phyloP scores from a whole-genome alignment of 257 asterid genomes.

The Fraxinus quadrangulata region DNA sequence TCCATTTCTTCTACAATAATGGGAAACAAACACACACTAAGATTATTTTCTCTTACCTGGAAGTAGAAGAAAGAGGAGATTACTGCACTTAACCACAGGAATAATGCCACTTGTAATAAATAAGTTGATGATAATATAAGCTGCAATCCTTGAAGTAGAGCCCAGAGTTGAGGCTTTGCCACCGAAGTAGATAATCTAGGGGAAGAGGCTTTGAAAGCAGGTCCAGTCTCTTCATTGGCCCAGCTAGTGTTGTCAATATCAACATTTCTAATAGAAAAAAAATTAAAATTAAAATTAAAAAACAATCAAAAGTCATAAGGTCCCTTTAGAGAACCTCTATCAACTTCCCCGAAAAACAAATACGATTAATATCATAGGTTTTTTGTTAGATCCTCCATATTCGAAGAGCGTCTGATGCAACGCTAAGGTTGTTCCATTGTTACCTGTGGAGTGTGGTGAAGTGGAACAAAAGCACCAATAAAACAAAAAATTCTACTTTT shows the following conservation, averaged over 20 bases:
- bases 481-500: too few relatives aligned
- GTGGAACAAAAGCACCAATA: too few relatives aligned
- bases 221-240: slow-evolving; percentile 45
- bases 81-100: slow-evolving; percentile 91
- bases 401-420: neutral
- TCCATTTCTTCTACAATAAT: too few relatives aligned
- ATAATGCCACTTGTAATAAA: slow-evolving; percentile 76
- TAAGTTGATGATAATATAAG: slow-evolving; percentile 83
- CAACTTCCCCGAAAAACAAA: slow-evolving; percentile 2
- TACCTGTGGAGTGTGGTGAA: neutral
- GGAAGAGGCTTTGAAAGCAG: slow-evolving; percentile 45
- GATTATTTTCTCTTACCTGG: slow-evolving; percentile 55
- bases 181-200: slow-evolving; percentile 49
- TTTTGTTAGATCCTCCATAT: neutral
- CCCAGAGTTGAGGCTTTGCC: slow-evolving; percentile 70
- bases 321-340: slow-evolving; percentile 17
- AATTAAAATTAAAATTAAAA: slow-evolving; percentile 15
- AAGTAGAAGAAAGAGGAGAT: slow-evolving; percentile 96
- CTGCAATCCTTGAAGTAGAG: slow-evolving; percentile 79
- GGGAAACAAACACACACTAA: neutral
- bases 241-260: slow-evolving; percentile 43
- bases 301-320: slow-evolving; percentile 6
- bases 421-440: neutral
- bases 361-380: neutral
- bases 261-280: slow-evolving; percentile 56